A percentile compares a stretch with the other conserved stretches of the same genome.
Conservation (phyloP, 345 rosid genomes). For the Boechera retrofracta region DNA sequence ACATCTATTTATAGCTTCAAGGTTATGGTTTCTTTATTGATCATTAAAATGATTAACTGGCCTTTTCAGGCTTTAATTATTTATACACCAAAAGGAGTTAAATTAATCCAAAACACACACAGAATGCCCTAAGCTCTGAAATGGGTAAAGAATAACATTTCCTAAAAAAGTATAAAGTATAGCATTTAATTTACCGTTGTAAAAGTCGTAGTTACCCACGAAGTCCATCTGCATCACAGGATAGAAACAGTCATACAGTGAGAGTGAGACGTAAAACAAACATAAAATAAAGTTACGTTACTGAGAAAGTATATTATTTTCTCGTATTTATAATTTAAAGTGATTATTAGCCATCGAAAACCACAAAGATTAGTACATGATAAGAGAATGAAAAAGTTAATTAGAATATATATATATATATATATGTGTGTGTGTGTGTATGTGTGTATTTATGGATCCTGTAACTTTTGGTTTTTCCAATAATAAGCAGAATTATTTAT, state of each 20-base stretch:
- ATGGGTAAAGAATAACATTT: background rate
- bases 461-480: background rate
- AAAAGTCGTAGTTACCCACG: conserved; percentile 49
- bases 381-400: background rate
- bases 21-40: background rate
- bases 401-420: background rate
- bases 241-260: background rate
- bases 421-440: too few species aligned
- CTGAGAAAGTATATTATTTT: background rate
- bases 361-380: background rate
- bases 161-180: background rate
- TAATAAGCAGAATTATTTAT: background rate
- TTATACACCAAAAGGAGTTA: background rate
- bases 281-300: background rate
- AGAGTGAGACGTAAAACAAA: background rate
- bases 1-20: background rate
- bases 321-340: background rate
- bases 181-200: conserved; percentile 49
- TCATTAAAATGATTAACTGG: background rate
- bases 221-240: conserved; percentile 53
- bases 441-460: background rate
- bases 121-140: background rate
- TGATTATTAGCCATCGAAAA: background rate
- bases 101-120: background rate
- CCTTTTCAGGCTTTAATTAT: conserved; percentile 1